phyloP scores from a whole-genome alignment of 495 filamentous ascomycete genomes.

The Elasticomyces elasticus region DNA sequence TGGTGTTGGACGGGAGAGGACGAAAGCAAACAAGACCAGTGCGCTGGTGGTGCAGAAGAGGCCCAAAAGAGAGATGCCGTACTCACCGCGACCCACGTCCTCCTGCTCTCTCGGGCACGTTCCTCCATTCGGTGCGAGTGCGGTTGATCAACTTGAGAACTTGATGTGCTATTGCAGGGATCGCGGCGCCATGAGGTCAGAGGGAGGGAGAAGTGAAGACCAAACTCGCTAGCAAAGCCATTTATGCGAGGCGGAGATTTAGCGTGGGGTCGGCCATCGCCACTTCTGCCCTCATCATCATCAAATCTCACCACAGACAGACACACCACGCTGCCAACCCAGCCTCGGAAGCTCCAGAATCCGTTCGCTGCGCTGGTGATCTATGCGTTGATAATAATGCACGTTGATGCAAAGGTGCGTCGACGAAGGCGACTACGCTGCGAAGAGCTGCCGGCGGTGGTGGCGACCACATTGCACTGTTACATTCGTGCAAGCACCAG shows the following conservation, averaged over 20 bases:
- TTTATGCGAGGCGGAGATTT: neutral
- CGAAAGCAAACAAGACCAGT: neutral
- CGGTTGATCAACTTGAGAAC: neutral
- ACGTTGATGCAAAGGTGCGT: no score
- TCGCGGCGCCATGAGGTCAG: conserved; percentile 4
- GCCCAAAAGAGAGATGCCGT: neutral
- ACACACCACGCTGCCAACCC: neutral
- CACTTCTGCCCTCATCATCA: neutral
- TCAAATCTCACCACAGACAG: neutral
- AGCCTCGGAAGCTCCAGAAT: neutral
- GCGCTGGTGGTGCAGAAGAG: neutral
- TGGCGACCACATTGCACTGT: no score
- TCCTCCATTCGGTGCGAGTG: neutral
- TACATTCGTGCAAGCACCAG: no score
- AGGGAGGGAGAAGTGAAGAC: neutral
- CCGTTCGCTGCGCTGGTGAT: neutral
- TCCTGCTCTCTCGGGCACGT: neutral
- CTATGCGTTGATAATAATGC: neutral
- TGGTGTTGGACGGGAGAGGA: neutral
- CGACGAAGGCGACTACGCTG: no score
- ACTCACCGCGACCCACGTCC: neutral
- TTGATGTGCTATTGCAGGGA: neutral
- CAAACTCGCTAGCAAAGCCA: neutral
- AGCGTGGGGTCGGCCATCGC: neutral
- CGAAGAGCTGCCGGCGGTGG: no score